Conservation (phyloP, 2,329 filamentous ascomycete genomes). For the Claviceps pazoutovae region DNA sequence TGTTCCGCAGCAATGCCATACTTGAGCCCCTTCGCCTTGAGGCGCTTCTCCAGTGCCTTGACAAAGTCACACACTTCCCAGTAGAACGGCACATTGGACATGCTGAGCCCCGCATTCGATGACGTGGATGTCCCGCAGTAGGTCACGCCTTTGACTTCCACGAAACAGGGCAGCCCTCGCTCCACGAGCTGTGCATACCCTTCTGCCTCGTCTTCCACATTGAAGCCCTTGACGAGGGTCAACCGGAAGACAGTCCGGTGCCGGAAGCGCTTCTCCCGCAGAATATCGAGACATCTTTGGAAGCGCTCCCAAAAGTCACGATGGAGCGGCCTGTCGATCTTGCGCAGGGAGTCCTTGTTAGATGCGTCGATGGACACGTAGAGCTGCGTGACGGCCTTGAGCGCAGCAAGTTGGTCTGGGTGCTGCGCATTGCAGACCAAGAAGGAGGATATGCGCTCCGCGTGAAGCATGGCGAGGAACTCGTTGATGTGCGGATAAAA, state of each 20-base stretch:
- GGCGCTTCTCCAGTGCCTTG: constrained; percentile 53
- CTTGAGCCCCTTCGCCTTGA: constrained; percentile 54
- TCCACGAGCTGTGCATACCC: constrained; percentile 86
- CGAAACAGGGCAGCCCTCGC: constrained; percentile 74
- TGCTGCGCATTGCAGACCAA: constrained; percentile 96
- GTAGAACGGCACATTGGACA: constrained; percentile 96
- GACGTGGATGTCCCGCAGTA: constrained; percentile 88
- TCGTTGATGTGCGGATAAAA: constrained; percentile 98
- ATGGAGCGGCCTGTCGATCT: constrained; percentile 84
- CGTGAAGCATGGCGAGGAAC: constrained; percentile 71
- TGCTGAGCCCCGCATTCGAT: constrained; percentile 74
- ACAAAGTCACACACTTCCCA: constrained; percentile 80
- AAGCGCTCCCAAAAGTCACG: constrained; percentile 97
- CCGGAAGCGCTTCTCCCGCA: constrained; percentile 66
- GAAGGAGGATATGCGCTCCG: constrained; percentile 80
- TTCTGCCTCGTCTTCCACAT: constrained; percentile 81
- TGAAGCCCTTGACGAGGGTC: constrained; percentile 95
- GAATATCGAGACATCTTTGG: constrained; percentile 76
- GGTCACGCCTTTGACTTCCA: constrained; percentile 93
- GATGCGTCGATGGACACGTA: constrained; percentile 95
- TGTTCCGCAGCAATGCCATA: constrained; percentile 95
- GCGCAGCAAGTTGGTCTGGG: constrained; percentile 70
- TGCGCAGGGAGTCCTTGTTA: constrained; percentile 73
- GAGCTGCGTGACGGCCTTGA: constrained; percentile 81
- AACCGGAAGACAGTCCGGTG: constrained; percentile 91